Evolutionary conservation across 2,329 filamentous ascomycete species (phyloP).

Genomic region (Hypoxylon sp.): DNA sequence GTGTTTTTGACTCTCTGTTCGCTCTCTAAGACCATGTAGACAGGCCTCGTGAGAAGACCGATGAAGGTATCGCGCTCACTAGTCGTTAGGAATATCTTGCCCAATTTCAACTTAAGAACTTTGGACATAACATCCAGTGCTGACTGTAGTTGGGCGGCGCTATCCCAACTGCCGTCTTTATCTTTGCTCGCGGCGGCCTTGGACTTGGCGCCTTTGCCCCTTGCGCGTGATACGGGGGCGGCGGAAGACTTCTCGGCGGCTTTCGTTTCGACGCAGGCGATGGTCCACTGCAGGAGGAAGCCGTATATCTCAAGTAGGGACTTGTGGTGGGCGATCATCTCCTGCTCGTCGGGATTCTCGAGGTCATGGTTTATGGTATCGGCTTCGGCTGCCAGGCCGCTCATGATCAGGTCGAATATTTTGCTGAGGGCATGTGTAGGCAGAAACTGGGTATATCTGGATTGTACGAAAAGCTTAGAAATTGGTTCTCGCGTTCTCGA

Average conservation of each 20-base stretch:
- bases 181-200: conserved; percentile 75
- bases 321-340: conserved; percentile 88
- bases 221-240: conserved; percentile 77
- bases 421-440: conserved; percentile 90
- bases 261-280: conserved; percentile 94
- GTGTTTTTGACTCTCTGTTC: conserved; percentile 92
- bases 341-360: conserved; percentile 89
- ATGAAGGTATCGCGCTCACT: conserved; percentile 97
- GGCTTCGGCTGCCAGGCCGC: conserved; percentile 86
- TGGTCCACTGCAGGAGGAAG: conserved; percentile 94
- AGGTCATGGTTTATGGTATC: conserved; percentile 88
- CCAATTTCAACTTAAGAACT: conserved; percentile 91
- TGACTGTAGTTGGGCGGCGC: conserved; percentile 85
- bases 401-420: conserved; percentile 90
- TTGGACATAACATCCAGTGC: conserved; percentile 97
- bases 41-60: conserved; percentile 88
- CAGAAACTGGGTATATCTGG: conserved; percentile 85
- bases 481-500: conserved; percentile 61
- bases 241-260: conserved; percentile 88
- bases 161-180: conserved; percentile 90
- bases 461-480: conserved; percentile 74
- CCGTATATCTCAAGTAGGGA: conserved; percentile 93
- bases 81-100: conserved; percentile 94
- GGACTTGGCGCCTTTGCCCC: conserved; percentile 80
- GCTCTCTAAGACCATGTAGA: conserved; percentile 94